These are phyloP conservation scores for Fusarium gaditjirri DNA, from an alignment of 2,329 filamentous ascomycete species.

Conservation along the genomic window DNA sequence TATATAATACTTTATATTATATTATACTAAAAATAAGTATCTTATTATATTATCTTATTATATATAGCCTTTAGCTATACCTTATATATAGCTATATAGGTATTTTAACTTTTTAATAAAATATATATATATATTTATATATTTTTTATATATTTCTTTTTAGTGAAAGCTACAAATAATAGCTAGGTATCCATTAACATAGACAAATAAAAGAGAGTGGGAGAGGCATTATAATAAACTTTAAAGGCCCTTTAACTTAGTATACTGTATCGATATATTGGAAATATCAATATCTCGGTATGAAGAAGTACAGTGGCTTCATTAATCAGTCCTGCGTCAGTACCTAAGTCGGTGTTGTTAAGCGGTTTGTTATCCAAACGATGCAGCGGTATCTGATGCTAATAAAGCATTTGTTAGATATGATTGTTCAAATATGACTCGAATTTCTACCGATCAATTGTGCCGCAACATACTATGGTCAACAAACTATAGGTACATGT, in stretches of 20 bases:
- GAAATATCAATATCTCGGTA: neutral
- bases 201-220: neutral
- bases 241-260: neutral
- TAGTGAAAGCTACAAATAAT: neutral
- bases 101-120: too few species aligned
- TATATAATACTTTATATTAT: too few species aligned
- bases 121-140: too few species aligned
- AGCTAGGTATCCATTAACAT: neutral
- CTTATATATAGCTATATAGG: too few species aligned
- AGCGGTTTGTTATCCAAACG: neutral
- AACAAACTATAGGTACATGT: neutral
- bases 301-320: neutral
- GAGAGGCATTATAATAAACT: neutral
- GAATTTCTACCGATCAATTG: neutral
- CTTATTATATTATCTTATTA: too few species aligned
- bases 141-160: too few species aligned
- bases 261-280: neutral
- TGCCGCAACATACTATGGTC: constrained; percentile 1
- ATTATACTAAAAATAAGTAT: too few species aligned
- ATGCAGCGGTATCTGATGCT: neutral
- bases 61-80: too few species aligned
- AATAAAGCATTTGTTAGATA: neutral
- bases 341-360: neutral
- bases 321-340: neutral
- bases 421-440: neutral